phyloP scores from a whole-genome alignment of 1,139 yeast genomes.

The Martiniozyma asiatica region DNA sequence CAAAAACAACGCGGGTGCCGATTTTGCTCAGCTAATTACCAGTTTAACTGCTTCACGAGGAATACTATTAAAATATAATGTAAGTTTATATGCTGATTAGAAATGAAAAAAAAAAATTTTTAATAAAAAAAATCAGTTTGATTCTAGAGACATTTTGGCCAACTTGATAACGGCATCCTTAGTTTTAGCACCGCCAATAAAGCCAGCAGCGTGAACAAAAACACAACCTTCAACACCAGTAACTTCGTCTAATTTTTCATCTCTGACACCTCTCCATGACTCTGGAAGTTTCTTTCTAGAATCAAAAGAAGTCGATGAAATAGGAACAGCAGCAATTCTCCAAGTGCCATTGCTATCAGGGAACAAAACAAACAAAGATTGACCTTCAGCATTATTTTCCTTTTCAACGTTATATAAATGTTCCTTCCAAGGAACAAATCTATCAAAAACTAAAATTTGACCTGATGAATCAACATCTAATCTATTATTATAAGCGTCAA shows the following conservation, averaged over 20 bases:
- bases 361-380: constrained; percentile 67
- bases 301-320: constrained; percentile 61
- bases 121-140: too few relatives aligned
- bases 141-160: too few relatives aligned
- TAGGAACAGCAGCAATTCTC: constrained; percentile 88
- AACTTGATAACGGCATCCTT: constrained; percentile 65
- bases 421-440: constrained; percentile 91
- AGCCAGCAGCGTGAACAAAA: constrained; percentile 93
- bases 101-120: too few relatives aligned
- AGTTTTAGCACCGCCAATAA: constrained; percentile 88
- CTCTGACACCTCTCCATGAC: constrained; percentile 89
- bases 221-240: constrained; percentile 79
- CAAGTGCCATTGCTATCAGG: constrained; percentile 61
- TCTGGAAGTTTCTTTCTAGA: constrained; percentile 83
- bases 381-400: constrained; percentile 42
- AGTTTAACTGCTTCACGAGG: too few relatives aligned
- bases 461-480: constrained; percentile 50
- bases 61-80: too few relatives aligned
- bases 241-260: constrained; percentile 58
- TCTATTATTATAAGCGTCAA: constrained; percentile 50
- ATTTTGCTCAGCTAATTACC: too few relatives aligned
- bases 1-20: too few relatives aligned
- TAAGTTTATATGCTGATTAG: too few relatives aligned
- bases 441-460: constrained; percentile 55
- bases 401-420: constrained; percentile 70